phyloP scores from a whole-genome alignment of 257 asterid genomes.

The Solanum sparsipilum region DNA sequence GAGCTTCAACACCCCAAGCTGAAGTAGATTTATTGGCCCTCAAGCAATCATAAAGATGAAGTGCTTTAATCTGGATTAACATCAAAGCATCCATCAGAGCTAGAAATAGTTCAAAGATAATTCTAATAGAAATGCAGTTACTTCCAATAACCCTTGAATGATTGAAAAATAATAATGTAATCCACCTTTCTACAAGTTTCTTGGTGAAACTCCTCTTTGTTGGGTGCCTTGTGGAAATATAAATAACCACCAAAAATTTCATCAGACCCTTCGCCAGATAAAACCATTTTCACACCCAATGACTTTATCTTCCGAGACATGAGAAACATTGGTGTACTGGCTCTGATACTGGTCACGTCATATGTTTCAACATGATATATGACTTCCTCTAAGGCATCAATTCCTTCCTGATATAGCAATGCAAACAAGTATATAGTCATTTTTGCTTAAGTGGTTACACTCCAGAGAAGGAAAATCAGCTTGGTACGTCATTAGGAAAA shows the following conservation, averaged over 20 bases:
- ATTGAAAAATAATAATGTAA: neutral
- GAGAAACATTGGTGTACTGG: constrained; percentile 57
- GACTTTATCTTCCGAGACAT: constrained; percentile 70
- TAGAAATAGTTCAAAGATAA: neutral
- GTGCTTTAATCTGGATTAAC: constrained; percentile 75
- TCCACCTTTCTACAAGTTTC: constrained; percentile 95
- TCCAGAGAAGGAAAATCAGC: neutral
- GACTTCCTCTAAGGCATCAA: constrained; percentile 95
- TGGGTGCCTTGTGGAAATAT: constrained; percentile 80
- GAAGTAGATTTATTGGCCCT: constrained; percentile 96
- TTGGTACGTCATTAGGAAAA: neutral
- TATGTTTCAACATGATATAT: constrained; percentile 91
- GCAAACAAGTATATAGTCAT: neutral
- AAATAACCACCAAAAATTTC: constrained; percentile 97
- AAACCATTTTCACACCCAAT: constrained; percentile 94
- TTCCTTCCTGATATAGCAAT: constrained; percentile 67
- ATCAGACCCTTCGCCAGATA: constrained; percentile 99
- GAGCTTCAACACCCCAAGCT: constrained; percentile 99
- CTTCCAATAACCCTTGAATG: neutral
- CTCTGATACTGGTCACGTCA: constrained; percentile 94
- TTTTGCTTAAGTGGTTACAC: neutral
- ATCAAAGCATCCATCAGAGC: neutral
- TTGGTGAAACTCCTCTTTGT: constrained; percentile 84
- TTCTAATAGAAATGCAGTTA: neutral
- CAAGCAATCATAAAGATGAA: constrained; percentile 96